These are phyloP conservation scores for Neospora caninum DNA, from an alignment of 169 alveolate genomes.

Conservation along the genomic window DNA sequence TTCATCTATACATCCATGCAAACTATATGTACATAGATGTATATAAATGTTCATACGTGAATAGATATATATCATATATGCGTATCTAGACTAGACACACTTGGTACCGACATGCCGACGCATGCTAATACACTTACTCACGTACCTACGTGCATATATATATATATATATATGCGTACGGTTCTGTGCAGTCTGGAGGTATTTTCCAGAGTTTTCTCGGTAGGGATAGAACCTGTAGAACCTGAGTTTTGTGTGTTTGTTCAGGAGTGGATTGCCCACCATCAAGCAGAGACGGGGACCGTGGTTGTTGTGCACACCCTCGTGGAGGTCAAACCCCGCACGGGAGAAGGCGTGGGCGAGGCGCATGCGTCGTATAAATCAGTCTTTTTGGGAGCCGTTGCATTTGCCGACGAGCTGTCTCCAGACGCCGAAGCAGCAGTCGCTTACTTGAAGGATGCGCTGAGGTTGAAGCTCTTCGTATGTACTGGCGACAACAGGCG, in stretches of 20 bases:
- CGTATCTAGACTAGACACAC: too few relatives aligned
- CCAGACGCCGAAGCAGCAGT: background rate
- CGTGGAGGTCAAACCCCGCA: background rate
- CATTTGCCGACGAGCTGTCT: background rate
- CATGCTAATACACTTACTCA: too few relatives aligned
- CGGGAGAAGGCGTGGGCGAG: background rate
- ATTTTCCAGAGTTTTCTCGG: too few relatives aligned
- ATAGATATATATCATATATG: too few relatives aligned
- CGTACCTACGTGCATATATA: too few relatives aligned
- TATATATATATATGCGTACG: too few relatives aligned
- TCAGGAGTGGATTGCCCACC: background rate
- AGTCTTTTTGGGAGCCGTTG: background rate
- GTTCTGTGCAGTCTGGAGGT: too few relatives aligned
- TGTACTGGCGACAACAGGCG: constrained; percentile 28
- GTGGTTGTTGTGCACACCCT: background rate
- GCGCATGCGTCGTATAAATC: background rate
- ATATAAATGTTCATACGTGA: too few relatives aligned
- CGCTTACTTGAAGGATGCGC: background rate
- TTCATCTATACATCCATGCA: too few relatives aligned
- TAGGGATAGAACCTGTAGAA: too few relatives aligned
- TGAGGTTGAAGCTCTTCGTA: background rate
- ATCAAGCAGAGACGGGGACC: background rate
- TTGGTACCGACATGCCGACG: too few relatives aligned
- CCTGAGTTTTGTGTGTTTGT: background rate
- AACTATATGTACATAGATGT: too few relatives aligned